Base-by-base conservation (phyloP, 306 rosid species). In the Gillenia trifoliata region DNA sequence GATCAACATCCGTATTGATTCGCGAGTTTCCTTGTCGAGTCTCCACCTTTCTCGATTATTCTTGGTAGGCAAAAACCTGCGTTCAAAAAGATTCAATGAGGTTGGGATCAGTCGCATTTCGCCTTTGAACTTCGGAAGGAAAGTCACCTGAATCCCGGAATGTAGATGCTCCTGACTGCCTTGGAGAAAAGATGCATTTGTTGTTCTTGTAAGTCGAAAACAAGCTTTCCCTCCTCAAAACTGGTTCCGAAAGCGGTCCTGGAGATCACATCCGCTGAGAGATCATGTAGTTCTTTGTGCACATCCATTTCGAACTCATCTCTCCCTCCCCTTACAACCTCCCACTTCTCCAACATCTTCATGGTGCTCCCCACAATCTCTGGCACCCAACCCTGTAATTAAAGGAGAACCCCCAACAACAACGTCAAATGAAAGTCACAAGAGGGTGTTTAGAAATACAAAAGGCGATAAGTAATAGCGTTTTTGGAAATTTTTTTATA, bases 201-300 rank as follows among this genome's bases (percentile, higher is more conserved):
- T 40, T 87, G 79, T 45, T 86, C 96, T 78, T 87, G 90, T 54
- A 92, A 77, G 50, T 76, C 68, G 91, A 92, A 92, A 61, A 90
- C 87, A 31, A 43, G 91, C 54, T 75, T 89, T 22, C 96, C 98
- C 55, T 87, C 89, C 79, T 90, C 90, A 75, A 76, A 90, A 62
- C 79, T 87, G 80, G 96, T 88, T 26, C 96, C 94, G 68, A 92
- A 92, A 70, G 92, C 91, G 16, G 94, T 87, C 57, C 84, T 90
- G 19, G 98, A 90, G 76, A 92, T 88, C 54, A 92, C 65, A 11
- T 90, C 94, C 0, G 91, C 89, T 3, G 94, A 90, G 68, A 92
- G 85, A 1, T 80, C 74, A 43, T 78, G 91, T 70, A 90, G 68
- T 22, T 88, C 90, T 80, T 68, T 80, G 68, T 80, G 80, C 38